phyloP scores from a whole-genome alignment of 768 basidiomycete species.

The Rhizopogon salebrosus region DNA sequence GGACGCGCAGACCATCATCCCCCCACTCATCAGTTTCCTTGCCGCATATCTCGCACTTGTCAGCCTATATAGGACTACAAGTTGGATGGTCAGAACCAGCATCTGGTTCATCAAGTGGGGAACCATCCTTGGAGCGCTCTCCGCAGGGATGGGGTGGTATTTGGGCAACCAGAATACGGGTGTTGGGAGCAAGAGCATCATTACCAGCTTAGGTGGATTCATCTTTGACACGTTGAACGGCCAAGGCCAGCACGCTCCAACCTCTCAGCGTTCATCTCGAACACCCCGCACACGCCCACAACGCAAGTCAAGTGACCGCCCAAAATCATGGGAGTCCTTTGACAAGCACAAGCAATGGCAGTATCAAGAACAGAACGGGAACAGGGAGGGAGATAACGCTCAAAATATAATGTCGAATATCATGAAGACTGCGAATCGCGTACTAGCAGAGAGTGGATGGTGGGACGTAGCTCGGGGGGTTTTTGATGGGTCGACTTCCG shows the following conservation, averaged over 20 bases:
- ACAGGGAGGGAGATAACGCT: constrained; percentile 29
- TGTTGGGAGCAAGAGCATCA: constrained; percentile 26
- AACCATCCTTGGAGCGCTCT: constrained; percentile 46
- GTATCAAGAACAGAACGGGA: constrained; percentile 25
- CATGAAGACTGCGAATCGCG: constrained; percentile 25
- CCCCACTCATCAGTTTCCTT: constrained; percentile 69
- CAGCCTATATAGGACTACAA: constrained; percentile 74
- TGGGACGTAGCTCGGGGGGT: constrained; percentile 31
- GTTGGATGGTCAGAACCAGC: constrained; percentile 62
- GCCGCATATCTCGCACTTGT: constrained; percentile 73
- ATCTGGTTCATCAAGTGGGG: constrained; percentile 81
- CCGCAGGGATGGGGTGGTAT: constrained; percentile 53
- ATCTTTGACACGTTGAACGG: constrained; percentile 41
- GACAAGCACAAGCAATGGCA: constrained; percentile 58
- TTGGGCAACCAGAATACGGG: constrained; percentile 36
- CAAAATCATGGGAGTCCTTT: constrained; percentile 67
- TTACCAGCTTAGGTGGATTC: constrained; percentile 35
- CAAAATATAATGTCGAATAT: constrained; percentile 45
- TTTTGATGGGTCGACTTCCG: constrained; percentile 14
- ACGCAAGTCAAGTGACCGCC: constrained; percentile 14
- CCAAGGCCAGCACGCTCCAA: constrained; percentile 25
- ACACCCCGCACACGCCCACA: constrained; percentile 10
- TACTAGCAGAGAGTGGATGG: constrained; percentile 31
- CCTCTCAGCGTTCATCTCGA: constrained; percentile 15
- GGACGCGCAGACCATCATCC: constrained; percentile 63